A percentile compares a stretch with the other conserved stretches of the same genome.
phyloP scores from a whole-genome alignment of 169 alveolate genomes.

The Babesia divergens region DNA sequence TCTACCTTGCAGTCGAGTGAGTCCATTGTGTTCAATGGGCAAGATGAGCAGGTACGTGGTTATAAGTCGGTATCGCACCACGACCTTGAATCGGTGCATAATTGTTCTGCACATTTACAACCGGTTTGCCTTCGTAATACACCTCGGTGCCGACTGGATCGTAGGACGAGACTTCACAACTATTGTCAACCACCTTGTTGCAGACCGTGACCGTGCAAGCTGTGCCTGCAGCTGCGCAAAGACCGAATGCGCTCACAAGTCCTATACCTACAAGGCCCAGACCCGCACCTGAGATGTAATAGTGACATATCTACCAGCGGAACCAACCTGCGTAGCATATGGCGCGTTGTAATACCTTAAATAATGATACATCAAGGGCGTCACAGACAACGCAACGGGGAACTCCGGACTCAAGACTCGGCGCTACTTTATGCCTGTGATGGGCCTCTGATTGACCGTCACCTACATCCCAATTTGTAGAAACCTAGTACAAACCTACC shows the following conservation, averaged over 20 bases:
- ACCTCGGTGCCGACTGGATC: slow-evolving; percentile 13
- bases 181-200: slow-evolving; percentile 29
- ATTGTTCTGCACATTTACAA: slow-evolving; percentile 4
- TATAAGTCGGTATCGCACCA: no score
- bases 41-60: no score
- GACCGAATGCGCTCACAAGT: slow-evolving; percentile 20
- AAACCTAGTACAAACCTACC: background rate
- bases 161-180: background rate
- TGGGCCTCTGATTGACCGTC: background rate
- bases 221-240: slow-evolving; percentile 46
- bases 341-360: slow-evolving; percentile 22
- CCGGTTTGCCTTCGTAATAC: slow-evolving; percentile 15
- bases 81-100: no score
- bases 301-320: background rate
- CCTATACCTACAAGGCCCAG: slow-evolving; percentile 41
- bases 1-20: no score
- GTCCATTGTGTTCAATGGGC: no score
- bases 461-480: background rate
- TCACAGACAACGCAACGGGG: slow-evolving; percentile 13
- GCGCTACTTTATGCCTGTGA: background rate
- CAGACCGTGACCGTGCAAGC: slow-evolving; percentile 34
- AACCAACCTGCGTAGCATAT: slow-evolving; percentile 34
- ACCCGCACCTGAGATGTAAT: slow-evolving; percentile 27
- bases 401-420: background rate
- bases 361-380: slow-evolving; percentile 21